Evolutionary conservation across 371 early-diverging fungal genomes (phyloP).

Genomic region (Saksenaea vasiformis): DNA sequence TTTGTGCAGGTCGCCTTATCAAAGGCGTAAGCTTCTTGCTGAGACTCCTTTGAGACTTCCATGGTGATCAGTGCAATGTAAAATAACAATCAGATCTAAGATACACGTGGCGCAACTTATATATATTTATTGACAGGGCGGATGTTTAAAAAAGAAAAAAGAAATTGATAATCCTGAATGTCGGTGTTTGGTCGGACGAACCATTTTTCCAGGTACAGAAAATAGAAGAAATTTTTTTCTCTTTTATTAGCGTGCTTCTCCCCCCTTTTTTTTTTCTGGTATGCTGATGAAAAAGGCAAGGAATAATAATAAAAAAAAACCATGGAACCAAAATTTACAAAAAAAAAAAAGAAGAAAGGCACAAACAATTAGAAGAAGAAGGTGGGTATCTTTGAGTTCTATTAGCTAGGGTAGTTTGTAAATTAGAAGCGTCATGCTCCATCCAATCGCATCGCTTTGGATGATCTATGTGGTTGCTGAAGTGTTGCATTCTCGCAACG

Average conservation of each 20-base stretch:
- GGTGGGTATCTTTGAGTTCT: background rate
- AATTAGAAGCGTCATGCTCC: background rate
- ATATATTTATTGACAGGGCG: background rate
- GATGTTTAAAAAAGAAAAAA: background rate
- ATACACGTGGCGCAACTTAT: background rate
- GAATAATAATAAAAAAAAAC: background rate
- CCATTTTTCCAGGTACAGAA: background rate
- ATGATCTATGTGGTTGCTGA: background rate
- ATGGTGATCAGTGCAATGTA: background rate
- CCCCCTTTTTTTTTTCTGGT: background rate
- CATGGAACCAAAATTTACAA: background rate
- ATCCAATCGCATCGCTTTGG: background rate
- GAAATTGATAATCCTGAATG: background rate
- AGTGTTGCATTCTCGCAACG: constrained; percentile 5
- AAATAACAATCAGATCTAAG: background rate
- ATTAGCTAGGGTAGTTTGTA: background rate
- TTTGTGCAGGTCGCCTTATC: constrained; percentile 22
- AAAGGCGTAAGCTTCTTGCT: constrained; percentile 10
- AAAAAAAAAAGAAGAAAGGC: background rate
- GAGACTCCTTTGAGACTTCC: background rate
- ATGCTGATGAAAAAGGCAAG: background rate
- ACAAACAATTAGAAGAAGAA: background rate
- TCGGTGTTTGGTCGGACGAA: background rate
- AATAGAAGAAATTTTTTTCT: background rate
- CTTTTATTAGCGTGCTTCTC: too few relatives aligned